Base-by-base conservation (phyloP, 1,284 basidiomycete genomes). In the Tylopilus sp. region DNA sequence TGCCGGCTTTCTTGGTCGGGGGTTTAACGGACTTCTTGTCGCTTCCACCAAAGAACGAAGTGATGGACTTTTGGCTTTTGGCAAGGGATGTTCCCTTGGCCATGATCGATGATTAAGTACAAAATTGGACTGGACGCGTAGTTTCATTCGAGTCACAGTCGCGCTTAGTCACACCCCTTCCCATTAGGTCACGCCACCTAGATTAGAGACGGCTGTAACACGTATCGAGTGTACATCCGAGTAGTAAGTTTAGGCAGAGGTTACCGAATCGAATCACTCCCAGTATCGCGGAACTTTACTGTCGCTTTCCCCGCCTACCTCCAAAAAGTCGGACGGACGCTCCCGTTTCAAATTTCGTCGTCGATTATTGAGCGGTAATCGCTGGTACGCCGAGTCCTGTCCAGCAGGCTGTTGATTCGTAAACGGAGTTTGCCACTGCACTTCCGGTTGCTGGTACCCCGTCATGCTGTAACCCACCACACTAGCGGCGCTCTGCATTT, bases 341-440 rank as follows among this genome's bases (percentile, higher is more conserved):
- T 91, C 88, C 6, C 89, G 76, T 69, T 92, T 91, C 56, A 87
- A 60, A 54, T 79, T 81, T 60, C 86, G 72, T 49, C 89, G 75
- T 52, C 88, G 73, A 57, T 86, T 89, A 61, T 90, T 91, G 49
- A 90, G 67, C 26, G 89, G 87, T 44, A 89, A 63, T 40, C 89
- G 75, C 64, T 92, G 88, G 65, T 91, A 91, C n/a, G 89, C 84
- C 12, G 87, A 89, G 55, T 90, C 88, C 60, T 81, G 79, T 6
- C 76, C 76, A 40, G 76, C 72, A 35, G 77, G 76, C 62, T 85
- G 84, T 59, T 85, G 82, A 53, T 76, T 80, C 44, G 74, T 58
- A 64, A 79, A 85, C 41, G 76, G 73, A 55, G 76, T 75, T 57
- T 74, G 73, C 74, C 75, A 76, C 57, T 74, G 72, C 5, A 51